Evolutionary conservation across 805 yeast species (phyloP).

Genomic region (Dipodascus albidus): DNA sequence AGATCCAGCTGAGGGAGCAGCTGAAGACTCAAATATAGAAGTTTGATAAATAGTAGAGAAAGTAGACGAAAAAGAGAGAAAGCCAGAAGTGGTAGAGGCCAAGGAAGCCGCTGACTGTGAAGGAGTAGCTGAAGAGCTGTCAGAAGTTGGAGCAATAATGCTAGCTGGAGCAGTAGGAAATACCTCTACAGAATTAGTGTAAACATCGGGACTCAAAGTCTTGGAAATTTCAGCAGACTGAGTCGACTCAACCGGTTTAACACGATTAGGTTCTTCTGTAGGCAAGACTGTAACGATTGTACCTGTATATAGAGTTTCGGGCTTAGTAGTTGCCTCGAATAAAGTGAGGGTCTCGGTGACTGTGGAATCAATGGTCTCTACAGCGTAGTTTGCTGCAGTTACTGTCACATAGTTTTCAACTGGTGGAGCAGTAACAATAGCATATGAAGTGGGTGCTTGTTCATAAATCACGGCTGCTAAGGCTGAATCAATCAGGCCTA

Average conservation of each 20-base stretch:
- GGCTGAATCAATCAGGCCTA: neutral
- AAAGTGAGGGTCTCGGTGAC: slow-evolving; percentile 20
- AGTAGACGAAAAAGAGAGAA: neutral
- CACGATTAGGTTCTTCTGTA: slow-evolving; percentile 22
- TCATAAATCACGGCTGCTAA: neutral
- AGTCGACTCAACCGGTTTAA: slow-evolving; percentile 21
- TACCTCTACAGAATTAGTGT: neutral
- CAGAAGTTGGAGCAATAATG: neutral
- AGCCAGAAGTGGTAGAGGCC: slow-evolving; percentile 4
- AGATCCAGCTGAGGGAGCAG: slow-evolving; percentile 3
- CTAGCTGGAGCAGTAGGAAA: neutral
- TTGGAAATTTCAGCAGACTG: slow-evolving; percentile 21
- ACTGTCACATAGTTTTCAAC: neutral
- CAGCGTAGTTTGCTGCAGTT: neutral
- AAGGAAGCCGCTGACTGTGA: slow-evolving; percentile 3
- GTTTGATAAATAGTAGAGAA: too few relatives aligned
- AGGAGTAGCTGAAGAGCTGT: neutral
- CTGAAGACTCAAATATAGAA: neutral
- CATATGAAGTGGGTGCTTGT: neutral
- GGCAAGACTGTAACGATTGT: slow-evolving; percentile 23
- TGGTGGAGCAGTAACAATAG: neutral
- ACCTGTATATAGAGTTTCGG: slow-evolving; percentile 24
- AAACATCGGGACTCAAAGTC: slow-evolving; percentile 20
- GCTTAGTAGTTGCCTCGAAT: slow-evolving; percentile 21
- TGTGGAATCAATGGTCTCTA: slow-evolving; percentile 10